phyloP scores from a whole-genome alignment of 2,329 filamentous ascomycete species.

The Ophiocordyceps australis region DNA sequence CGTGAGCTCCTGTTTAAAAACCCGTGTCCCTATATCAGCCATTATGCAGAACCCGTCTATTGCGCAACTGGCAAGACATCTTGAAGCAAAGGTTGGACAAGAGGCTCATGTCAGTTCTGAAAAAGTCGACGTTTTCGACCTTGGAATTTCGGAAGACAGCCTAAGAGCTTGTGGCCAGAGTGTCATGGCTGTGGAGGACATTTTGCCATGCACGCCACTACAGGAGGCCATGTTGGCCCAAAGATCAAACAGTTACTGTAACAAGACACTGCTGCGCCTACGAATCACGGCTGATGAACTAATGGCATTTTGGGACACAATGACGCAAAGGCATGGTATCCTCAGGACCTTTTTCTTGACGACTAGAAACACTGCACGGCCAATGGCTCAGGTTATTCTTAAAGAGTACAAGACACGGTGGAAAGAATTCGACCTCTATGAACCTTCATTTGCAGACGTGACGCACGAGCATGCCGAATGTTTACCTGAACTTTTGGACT shows the following conservation, averaged over 20 bases:
- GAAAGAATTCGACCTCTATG: slow-evolving; percentile 14
- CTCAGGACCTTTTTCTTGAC: slow-evolving; percentile 58
- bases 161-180: slow-evolving; percentile 2
- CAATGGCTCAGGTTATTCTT: slow-evolving; percentile 59
- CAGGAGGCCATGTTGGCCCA: slow-evolving; percentile 71
- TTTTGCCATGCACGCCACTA: slow-evolving; percentile 70
- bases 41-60: slow-evolving; percentile 53
- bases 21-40: slow-evolving; percentile 43
- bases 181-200: slow-evolving; percentile 22
- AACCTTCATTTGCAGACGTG: slow-evolving; percentile 14
- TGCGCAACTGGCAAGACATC: slow-evolving; percentile 31
- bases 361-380: slow-evolving; percentile 38
- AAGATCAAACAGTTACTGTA: slow-evolving; percentile 44
- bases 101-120: neutral
- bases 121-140: slow-evolving; percentile 13
- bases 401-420: slow-evolving; percentile 21
- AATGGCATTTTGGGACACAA: slow-evolving; percentile 38
- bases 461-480: slow-evolving; percentile 19
- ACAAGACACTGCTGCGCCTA: slow-evolving; percentile 49
- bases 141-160: slow-evolving; percentile 1
- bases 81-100: slow-evolving; percentile 1
- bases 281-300: slow-evolving; percentile 29
- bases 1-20: slow-evolving; percentile 26
- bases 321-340: slow-evolving; percentile 53
- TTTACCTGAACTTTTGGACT: slow-evolving; percentile 22